phyloP scores from a whole-genome alignment of 1,284 basidiomycete species.

The Malassezia obtusa region DNA sequence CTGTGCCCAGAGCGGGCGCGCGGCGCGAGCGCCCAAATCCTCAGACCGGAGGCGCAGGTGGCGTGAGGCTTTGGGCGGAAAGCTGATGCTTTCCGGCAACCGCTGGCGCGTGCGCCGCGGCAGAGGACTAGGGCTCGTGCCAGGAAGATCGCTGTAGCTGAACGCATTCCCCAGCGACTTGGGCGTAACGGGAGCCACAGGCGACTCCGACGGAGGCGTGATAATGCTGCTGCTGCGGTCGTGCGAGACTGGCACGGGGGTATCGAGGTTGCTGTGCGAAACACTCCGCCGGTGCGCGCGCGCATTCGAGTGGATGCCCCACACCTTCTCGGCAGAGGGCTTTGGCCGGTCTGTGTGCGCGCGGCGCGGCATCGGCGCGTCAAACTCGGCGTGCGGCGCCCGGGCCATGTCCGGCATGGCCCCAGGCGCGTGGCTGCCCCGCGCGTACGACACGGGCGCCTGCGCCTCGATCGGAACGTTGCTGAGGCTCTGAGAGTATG shows the following conservation, averaged over 20 bases:
- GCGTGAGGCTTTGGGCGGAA: not conserved
- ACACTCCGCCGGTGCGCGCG: constrained; percentile 9
- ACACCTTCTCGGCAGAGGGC: not conserved
- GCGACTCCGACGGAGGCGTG: constrained; percentile 6
- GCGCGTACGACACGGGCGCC: too few relatives aligned
- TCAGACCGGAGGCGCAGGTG: constrained; percentile 2
- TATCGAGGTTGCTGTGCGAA: constrained; percentile 4
- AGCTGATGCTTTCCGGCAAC: not conserved
- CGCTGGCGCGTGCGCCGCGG: not conserved
- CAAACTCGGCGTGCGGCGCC: not conserved
- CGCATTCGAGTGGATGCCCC: not conserved
- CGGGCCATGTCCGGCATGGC: too few relatives aligned
- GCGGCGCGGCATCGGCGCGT: not conserved
- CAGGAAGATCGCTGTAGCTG: constrained; percentile 11
- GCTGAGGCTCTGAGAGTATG: too few relatives aligned
- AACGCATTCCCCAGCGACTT: constrained; percentile 4
- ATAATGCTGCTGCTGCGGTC: constrained; percentile 10
- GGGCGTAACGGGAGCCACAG: constrained; percentile 8
- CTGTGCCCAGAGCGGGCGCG: constrained; percentile 14
- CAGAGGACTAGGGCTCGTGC: constrained; percentile 12
- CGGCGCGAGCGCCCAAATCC: not conserved
- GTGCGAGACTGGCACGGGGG: constrained; percentile 8
- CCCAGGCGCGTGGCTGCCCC: too few relatives aligned
- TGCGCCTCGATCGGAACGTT: too few relatives aligned
- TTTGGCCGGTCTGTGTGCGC: not conserved